Evolutionary conservation across 225 moss, liverwort and hornwort genomes (phyloP), one percentile per base, ranked within the genome.

Genomic region (Marchantia paleacea): DNA sequence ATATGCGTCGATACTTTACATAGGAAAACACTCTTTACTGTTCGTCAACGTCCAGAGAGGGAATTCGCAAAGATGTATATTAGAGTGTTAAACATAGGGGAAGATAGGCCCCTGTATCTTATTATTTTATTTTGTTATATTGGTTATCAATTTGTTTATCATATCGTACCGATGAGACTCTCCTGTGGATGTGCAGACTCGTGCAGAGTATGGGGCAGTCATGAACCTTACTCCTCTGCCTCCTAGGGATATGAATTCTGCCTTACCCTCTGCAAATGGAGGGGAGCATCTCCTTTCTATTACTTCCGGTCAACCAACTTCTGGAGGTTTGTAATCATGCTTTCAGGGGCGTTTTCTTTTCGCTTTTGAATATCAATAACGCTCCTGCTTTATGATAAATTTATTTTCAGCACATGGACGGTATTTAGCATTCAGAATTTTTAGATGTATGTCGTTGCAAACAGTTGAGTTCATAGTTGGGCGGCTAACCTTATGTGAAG

Each of bases 131-230:
- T 61, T 15, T 61, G 60, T 61, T 69, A 20, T 69, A 31, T 7
- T 31, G 3, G 22, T 69, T 31, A 8, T 6, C 14, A 26, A 69
- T 25, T 25, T 69, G 11, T 69, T n/a, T 10, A 12, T 69, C 13
- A 69, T 69, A 20, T 5, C 39, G 2, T 5, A 39, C 39, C 39
- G 5, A 39, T 39, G 39, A 2, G 2, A 39, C 39, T 47, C 72
- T 72, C 72, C n/a, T 31, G 22, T 72, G 25, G n/a, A 71, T 79
- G 53, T 65, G 80, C 90, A 97, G 97, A 90, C 88, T 69, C 89
- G 90, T 39, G 87, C 84, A n/a, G 95, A 99, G 85, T 99, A 93
- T 85, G 89, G 84, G 67, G 83, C 81, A 69, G 92, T 99, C 47
- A 93, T 91, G 85, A 89, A 91, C 77, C 81, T 93, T 72, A 86